Evolutionary conservation across 495 filamentous ascomycete species (phyloP), one percentile per base, ranked within the genome.

Genomic region (Xylaria scruposa): DNA sequence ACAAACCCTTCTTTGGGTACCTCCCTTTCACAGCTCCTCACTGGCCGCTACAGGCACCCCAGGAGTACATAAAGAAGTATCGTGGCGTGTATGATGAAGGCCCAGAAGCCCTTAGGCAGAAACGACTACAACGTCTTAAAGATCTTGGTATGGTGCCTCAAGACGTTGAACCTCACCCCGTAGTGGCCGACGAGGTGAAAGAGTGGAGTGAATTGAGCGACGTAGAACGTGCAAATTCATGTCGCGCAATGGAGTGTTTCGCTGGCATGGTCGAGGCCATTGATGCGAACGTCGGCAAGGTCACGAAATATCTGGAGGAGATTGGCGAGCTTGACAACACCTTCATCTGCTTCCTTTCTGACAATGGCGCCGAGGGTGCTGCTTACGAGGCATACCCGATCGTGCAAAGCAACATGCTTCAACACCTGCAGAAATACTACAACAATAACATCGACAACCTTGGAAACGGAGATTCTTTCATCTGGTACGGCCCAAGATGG

Each of bases 401-500:
- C 78, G 81, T 85, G 59, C 78, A 83, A 44, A 81, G 82, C 33
- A 81, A 79, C 4, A 84, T 85, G 59, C 81, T 88, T 70, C 82
- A 83, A 33, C 85, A 88, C 65, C 77, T 91, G n/a, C 78, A 88
- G 69, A 88, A 90, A 73, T 90, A 89, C 80, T 90, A 90, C 74
- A 82, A 90, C 77, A 91, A 91, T 74, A 81, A 79, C 54, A 80
- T 90, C 38, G 88, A 90, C 17, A 91, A 91, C 71, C 82, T 91
- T 24, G 89, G 89, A 15, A 87, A 87, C 70, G 84, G 81, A 31
- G 84, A 90, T 78, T 87, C 84, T 4, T 91, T 90, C 77, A 88
- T 91, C 73, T 90, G 89, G 89, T 90, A 91, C 71, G 88, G 90
- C 9, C 90, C 89, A 7, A 85, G 88, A 72, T 90, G 90, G 88